A percentile compares a stretch with the other conserved stretches of the same genome.
These are phyloP conservation scores for Pelargonium hybrid DNA, from an alignment of 441 rosid genomes.

Conservation along the genomic window DNA sequence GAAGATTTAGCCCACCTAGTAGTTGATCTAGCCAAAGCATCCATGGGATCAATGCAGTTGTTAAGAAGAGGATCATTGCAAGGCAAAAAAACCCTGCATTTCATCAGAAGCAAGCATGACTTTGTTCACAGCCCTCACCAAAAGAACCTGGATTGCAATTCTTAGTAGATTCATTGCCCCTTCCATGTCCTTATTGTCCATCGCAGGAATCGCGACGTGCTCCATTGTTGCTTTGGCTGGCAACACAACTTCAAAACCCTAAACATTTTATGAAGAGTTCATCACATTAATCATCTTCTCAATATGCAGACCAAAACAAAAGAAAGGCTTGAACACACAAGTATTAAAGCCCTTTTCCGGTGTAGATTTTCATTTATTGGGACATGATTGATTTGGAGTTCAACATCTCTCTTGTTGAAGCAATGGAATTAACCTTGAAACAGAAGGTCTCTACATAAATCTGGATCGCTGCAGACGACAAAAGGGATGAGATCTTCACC, in stretches of 20 bases:
- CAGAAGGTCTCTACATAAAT: slow-evolving; percentile 39
- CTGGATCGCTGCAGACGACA: slow-evolving; percentile 59
- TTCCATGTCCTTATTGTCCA: slow-evolving; percentile 51
- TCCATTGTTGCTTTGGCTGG: slow-evolving; percentile 80
- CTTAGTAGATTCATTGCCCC: slow-evolving; percentile 63
- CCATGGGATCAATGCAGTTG: slow-evolving; percentile 64
- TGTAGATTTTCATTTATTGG: slow-evolving; percentile 34
- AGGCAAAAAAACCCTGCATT: slow-evolving; percentile 49
- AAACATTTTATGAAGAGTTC: neutral
- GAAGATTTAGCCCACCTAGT: slow-evolving; percentile 41
- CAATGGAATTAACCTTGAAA: slow-evolving; percentile 28
- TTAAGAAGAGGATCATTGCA: slow-evolving; percentile 60
- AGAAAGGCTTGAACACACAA: neutral
- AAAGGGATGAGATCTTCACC: slow-evolving; percentile 43
- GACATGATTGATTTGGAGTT: slow-evolving; percentile 21
- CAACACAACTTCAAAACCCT: slow-evolving; percentile 71
- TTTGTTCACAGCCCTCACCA: slow-evolving; percentile 57
- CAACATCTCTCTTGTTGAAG: slow-evolving; percentile 21
- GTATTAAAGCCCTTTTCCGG: slow-evolving; percentile 32
- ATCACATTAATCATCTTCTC: neutral
- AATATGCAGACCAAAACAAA: neutral
- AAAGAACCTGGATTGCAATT: slow-evolving; percentile 63
- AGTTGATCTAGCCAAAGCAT: slow-evolving; percentile 52
- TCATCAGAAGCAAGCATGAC: slow-evolving; percentile 62
- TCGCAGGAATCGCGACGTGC: slow-evolving; percentile 47